These are phyloP conservation scores for Aspergillus ellipticus DNA, from an alignment of 495 filamentous ascomycete species.

Conservation along the genomic window DNA sequence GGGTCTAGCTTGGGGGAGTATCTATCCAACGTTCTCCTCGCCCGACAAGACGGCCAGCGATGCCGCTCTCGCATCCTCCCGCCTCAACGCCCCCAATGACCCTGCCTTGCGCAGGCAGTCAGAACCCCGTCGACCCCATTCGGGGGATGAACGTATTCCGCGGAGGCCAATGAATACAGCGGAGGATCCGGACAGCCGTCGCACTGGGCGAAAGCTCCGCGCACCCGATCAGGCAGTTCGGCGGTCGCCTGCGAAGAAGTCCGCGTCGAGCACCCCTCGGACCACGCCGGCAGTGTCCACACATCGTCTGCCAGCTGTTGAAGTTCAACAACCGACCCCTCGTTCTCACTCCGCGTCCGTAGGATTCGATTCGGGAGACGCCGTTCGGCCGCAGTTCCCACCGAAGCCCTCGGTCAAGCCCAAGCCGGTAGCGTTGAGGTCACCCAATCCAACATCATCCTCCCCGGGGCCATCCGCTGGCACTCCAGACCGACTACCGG, in stretches of 20 bases:
- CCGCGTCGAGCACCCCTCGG: conserved; percentile 3
- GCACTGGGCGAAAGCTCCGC: conserved; percentile 29
- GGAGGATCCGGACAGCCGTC: conserved; percentile 6
- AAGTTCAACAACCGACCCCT: conserved; percentile 3
- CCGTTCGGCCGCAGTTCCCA: conserved; percentile 17
- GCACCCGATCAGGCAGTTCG: not conserved
- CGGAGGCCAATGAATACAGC: conserved; percentile 5
- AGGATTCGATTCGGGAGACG: conserved; percentile 22
- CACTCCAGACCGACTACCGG: conserved; percentile 13
- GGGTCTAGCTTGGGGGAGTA: conserved; percentile 74
- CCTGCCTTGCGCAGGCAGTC: conserved; percentile 20
- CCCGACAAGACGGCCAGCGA: conserved; percentile 32
- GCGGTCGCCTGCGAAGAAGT: conserved; percentile 11
- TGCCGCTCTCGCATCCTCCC: conserved; percentile 33
- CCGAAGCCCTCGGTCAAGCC: conserved; percentile 38
- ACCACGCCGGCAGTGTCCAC: conserved; percentile 10
- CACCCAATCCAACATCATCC: conserved; percentile 25
- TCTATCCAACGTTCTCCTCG: conserved; percentile 35
- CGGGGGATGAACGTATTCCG: conserved; percentile 24
- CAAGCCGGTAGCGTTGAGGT: conserved; percentile 31
- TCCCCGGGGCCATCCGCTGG: conserved; percentile 21
- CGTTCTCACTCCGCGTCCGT: conserved; percentile 12
- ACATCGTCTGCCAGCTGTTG: conserved; percentile 1
- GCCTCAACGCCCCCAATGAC: conserved; percentile 27
- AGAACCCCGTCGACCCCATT: conserved; percentile 20